Base-by-base conservation (phyloP, 306 rosid species). In the Malus orientalis region DNA sequence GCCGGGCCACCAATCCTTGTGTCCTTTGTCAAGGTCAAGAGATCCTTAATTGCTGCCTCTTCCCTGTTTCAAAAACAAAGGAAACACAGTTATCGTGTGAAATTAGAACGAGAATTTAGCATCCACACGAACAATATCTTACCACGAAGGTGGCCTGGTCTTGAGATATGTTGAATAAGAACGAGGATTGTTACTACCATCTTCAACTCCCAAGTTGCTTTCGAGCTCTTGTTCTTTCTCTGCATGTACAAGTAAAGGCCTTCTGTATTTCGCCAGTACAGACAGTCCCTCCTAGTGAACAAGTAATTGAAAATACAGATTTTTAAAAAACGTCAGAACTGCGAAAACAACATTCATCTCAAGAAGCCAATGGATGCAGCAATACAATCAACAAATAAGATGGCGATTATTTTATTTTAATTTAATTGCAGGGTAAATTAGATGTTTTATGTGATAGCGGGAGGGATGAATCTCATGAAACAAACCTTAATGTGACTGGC, bases 121-220 rank as follows among this genome's bases (percentile, higher is more conserved):
- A 38, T 38, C 10, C n/a, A 8, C 53, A 67, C 64, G 32, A 51
- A 30, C 47, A 54, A 74, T 72, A 79, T 79, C 92, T 79, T 88
- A 92, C 98, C 93, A 89, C 42, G 96, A 90, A 79, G 97, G 88
- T 73, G 97, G 93, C 74, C 98, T 89, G 62, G 91, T 86, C 73
- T 83, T 81, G 66, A 90, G 98, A 92, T 92, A 92, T 36, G 93
- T 89, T 12, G 83, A 80, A 80, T 95, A 95, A 76, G 71, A 78
- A 65, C 73, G 89, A 20, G 97, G 85, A 75, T 89, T 85, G 66
- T 66, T 79, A 72, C 65, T 60, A 36, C 60, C 69, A 69, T 79
- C 89, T 74, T 85, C 65, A 32, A 70, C 74, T 49, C 80, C 91
- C 84, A 67, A 51, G 69, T 64, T 4, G 75, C 82, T 81, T 76